phyloP scores from a whole-genome alignment of 805 yeast genomes.

The Priceomyces fermenticarens region DNA sequence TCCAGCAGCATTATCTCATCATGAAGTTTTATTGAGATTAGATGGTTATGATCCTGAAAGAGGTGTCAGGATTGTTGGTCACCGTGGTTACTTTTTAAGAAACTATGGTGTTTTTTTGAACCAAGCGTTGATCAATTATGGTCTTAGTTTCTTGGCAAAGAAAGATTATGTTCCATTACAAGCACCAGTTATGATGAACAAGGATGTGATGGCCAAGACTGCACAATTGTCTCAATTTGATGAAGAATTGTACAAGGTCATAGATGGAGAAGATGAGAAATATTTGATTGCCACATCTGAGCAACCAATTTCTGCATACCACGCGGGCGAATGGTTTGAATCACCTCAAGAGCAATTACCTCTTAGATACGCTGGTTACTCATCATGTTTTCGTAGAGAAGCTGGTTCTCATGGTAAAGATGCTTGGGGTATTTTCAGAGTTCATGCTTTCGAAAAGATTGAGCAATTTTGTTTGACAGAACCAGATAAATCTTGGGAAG shows the following conservation, averaged over 20 bases:
- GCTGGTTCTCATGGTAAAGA: constrained; percentile 99
- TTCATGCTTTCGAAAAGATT: constrained; percentile 96
- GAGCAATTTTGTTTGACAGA: constrained; percentile 95
- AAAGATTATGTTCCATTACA: constrained; percentile 87
- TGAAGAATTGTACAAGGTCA: constrained; percentile 95
- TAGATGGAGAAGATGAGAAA: constrained; percentile 97
- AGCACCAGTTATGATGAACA: constrained; percentile 99
- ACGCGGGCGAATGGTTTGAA: constrained; percentile 97
- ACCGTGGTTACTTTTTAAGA: constrained; percentile 96
- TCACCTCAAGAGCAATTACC: constrained; percentile 96
- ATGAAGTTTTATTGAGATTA: constrained; percentile 87
- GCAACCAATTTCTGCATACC: constrained; percentile 98
- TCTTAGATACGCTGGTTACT: constrained; percentile 94
- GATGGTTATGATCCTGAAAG: constrained; percentile 99
- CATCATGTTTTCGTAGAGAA: constrained; percentile 98
- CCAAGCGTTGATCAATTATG: constrained; percentile 97
- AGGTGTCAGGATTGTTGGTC: constrained; percentile 96
- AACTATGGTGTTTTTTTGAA: constrained; percentile 94
- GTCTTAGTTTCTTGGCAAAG: constrained; percentile 75
- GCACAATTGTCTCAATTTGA: constrained; percentile 98
- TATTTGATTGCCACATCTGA: constrained; percentile 97
- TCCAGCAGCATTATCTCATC: constrained; percentile 84
- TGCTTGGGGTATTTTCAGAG: constrained; percentile 99
- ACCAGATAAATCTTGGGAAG: constrained; percentile 97
- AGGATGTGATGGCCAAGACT: constrained; percentile 98